Evolutionary conservation across 1,284 basidiomycete species (phyloP).

Genomic region (Limonomyces culmigenus): DNA sequence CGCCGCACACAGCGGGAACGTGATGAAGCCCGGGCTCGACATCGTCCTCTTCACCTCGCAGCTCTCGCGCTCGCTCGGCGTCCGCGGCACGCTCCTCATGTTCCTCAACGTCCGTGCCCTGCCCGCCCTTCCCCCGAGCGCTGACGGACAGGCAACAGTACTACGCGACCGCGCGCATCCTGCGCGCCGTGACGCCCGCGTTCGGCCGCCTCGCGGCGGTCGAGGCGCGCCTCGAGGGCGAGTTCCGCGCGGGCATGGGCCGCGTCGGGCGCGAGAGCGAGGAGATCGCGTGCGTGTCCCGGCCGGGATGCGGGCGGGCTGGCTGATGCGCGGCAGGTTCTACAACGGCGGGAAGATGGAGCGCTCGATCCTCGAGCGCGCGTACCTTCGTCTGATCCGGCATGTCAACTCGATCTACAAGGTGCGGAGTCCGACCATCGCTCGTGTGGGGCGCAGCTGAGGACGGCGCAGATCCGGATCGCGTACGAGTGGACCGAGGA

Average conservation of each 20-base stretch:
- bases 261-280: slow-evolving; percentile 84
- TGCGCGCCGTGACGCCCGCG: slow-evolving; percentile 80
- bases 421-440: slow-evolving; percentile 22
- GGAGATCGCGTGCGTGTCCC: slow-evolving; percentile 68
- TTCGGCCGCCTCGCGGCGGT: slow-evolving; percentile 87
- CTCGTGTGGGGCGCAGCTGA: background rate
- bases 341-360: slow-evolving; percentile 85
- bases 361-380: slow-evolving; percentile 64
- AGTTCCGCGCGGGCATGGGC: slow-evolving; percentile 82
- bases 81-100: slow-evolving; percentile 63
- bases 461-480: slow-evolving; percentile 52
- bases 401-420: slow-evolving; percentile 92
- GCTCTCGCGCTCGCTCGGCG: slow-evolving; percentile 72
- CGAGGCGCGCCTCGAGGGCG: slow-evolving; percentile 77
- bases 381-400: slow-evolving; percentile 70
- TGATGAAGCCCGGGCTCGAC: slow-evolving; percentile 86
- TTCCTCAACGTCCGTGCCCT: slow-evolving; percentile 38
- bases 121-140: no score
- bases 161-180: slow-evolving; percentile 68
- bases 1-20: slow-evolving; percentile 20
- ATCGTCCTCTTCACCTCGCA: slow-evolving; percentile 89
- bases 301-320: background rate
- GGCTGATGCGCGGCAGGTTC: slow-evolving; percentile 34
- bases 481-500: slow-evolving; percentile 87
- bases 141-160: no score